Conservation (phyloP, 805 yeast species). For the Kazachstania psychrophila region DNA sequence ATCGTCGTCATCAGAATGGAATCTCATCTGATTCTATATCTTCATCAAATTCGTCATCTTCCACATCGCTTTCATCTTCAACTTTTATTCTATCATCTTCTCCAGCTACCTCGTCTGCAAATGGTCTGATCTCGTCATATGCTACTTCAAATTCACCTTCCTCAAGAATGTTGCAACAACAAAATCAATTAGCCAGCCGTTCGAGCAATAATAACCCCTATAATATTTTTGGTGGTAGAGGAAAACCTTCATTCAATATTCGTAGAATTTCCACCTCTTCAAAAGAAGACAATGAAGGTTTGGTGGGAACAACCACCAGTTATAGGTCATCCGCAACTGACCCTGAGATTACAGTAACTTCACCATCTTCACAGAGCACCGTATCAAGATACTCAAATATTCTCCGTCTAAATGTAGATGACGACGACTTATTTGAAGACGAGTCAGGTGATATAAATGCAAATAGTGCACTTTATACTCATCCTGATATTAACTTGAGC, state of each 20-base stretch:
- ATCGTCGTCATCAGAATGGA: slow-evolving; percentile 1
- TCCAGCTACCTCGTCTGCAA: not conserved
- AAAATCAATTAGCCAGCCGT: not conserved
- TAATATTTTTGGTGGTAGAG: too few relatives aligned
- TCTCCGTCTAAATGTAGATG: not conserved
- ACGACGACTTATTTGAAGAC: not conserved
- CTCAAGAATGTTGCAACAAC: not conserved
- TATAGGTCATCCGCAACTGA: not conserved
- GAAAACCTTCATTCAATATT: too few relatives aligned
- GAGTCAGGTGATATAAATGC: not conserved
- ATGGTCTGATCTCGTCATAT: too few relatives aligned
- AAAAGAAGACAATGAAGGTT: too few relatives aligned
- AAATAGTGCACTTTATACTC: not conserved
- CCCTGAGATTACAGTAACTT: not conserved
- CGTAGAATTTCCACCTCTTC: too few relatives aligned
- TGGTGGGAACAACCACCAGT: too few relatives aligned
- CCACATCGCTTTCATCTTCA: not conserved
- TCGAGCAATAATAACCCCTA: too few relatives aligned
- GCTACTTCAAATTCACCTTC: not conserved
- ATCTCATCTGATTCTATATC: not conserved
- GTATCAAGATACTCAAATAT: not conserved
- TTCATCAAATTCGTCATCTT: not conserved
- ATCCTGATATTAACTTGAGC: not conserved
- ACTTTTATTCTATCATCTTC: not conserved
- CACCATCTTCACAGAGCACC: too few relatives aligned